Conservation (phyloP, 495 filamentous ascomycete genomes). For the Hyphodiscus hymeniophilus region DNA sequence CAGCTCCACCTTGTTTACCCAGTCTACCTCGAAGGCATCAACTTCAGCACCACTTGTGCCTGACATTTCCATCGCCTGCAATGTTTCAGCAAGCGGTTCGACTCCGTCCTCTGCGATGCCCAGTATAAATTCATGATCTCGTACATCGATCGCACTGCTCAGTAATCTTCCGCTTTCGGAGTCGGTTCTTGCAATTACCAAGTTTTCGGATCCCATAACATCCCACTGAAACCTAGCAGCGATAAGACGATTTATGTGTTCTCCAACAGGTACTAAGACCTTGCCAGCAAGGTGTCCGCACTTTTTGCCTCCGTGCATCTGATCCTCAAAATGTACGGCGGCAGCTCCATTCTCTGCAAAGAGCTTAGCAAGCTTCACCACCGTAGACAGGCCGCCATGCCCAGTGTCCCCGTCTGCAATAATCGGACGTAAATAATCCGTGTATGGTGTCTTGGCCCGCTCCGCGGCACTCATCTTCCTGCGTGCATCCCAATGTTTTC, state of each 20-base stretch:
- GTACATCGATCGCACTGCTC: conserved; percentile 80
- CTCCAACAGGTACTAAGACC: conserved; percentile 85
- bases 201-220: conserved; percentile 88
- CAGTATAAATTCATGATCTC: conserved; percentile 94
- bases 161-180: conserved; percentile 88
- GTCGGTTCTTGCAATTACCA: conserved; percentile 91
- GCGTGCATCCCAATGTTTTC: conserved; percentile 84
- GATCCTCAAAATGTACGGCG: conserved; percentile 95
- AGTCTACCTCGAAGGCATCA: conserved; percentile 75
- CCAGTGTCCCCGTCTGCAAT: conserved; percentile 97
- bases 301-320: conserved; percentile 96
- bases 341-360: conserved; percentile 98
- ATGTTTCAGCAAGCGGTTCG: conserved; percentile 73
- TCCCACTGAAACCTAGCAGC: conserved; percentile 97
- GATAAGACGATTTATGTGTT: conserved; percentile 91
- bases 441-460: conserved; percentile 66
- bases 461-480: conserved; percentile 66
- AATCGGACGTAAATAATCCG: conserved; percentile 90
- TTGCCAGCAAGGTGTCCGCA: conserved; percentile 97
- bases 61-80: conserved; percentile 80
- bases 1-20: conserved; percentile 81
- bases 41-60: conserved; percentile 75
- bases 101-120: conserved; percentile 65
- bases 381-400: conserved; percentile 82
- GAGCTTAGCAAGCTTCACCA: conserved; percentile 93